Conservation (phyloP, 78 protist species). For the Dictyostelium firmibasis region DNA sequence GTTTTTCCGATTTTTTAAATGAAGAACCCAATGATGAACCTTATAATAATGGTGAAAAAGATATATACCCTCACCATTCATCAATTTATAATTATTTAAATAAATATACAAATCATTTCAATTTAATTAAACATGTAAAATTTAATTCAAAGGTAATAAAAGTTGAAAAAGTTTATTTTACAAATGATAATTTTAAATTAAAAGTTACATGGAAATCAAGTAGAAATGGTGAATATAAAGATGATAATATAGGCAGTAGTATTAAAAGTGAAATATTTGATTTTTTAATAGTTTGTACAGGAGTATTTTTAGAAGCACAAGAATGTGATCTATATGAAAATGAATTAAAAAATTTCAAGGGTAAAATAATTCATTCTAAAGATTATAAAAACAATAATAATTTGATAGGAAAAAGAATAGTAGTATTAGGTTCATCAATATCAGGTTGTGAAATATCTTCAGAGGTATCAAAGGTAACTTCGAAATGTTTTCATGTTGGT, state of each 20-base stretch:
- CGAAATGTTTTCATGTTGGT: neutral
- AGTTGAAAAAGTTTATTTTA: neutral
- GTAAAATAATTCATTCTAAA: neutral
- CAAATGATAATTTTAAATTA: neutral
- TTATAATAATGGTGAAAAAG: neutral
- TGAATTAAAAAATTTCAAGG: neutral
- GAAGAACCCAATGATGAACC: neutral
- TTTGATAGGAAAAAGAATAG: neutral
- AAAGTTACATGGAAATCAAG: neutral
- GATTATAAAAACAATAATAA: neutral
- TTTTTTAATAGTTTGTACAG: neutral
- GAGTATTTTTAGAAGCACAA: neutral
- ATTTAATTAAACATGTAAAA: neutral
- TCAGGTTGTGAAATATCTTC: neutral
- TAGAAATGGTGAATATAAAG: neutral
- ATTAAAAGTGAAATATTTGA: neutral
- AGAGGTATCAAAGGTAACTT: neutral
- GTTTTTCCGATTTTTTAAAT: conserved; percentile 36
- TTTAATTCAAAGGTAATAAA: neutral
- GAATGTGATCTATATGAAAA: too few relatives aligned
- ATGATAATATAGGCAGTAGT: too few relatives aligned
- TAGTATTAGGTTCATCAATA: neutral
- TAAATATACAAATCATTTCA: neutral
- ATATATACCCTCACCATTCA: neutral
- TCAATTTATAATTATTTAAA: neutral